These are phyloP conservation scores for Sporothrix pallida DNA, from an alignment of 2,329 filamentous ascomycete species.

Conservation along the genomic window DNA sequence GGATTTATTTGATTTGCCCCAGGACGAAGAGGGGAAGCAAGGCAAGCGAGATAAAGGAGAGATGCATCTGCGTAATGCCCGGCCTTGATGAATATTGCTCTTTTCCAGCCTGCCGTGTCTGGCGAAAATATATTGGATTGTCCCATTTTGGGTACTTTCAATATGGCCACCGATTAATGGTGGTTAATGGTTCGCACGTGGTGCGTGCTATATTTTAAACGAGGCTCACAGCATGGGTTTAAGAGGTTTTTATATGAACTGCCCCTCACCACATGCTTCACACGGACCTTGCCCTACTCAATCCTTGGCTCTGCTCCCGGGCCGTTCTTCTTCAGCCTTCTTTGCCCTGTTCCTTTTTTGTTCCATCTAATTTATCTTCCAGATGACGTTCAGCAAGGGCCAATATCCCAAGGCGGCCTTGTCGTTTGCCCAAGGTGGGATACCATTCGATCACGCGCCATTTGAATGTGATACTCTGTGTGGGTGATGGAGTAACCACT, in stretches of 20 bases:
- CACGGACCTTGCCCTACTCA: background rate
- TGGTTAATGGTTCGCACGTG: background rate
- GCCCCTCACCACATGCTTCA: background rate
- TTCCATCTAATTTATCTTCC: background rate
- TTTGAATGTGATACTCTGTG: background rate
- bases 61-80: background rate
- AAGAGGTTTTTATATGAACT: constrained; percentile 2
- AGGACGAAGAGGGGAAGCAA: background rate
- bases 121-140: no score
- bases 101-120: background rate
- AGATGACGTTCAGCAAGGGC: background rate
- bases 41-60: background rate
- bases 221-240: background rate
- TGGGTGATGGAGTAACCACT: background rate
- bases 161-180: no score
- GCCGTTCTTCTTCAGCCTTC: constrained; percentile 3
- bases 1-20: background rate
- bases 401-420: background rate
- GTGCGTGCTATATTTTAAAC: background rate
- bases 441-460: background rate
- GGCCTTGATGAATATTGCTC: background rate
- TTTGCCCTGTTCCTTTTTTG: background rate
- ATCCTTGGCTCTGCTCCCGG: background rate
- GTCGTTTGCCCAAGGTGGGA: background rate
- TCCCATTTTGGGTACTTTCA: no score